Base-by-base conservation (phyloP, 495 filamentous ascomycete genomes). In the Xylaria longipes region DNA sequence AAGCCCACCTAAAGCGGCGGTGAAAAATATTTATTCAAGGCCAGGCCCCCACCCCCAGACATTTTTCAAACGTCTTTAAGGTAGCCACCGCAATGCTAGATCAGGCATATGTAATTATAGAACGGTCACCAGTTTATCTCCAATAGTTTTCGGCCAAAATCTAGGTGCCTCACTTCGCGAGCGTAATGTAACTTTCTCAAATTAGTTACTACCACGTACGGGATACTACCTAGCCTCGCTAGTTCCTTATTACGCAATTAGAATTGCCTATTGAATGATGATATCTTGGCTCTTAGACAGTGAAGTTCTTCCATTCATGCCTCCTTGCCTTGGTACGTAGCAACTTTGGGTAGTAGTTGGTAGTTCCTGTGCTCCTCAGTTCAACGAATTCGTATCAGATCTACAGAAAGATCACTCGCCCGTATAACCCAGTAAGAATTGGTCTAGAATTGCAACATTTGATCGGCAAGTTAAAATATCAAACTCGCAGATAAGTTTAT, bases 321-420 rank as follows among this genome's bases (percentile, higher is more conserved):
- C 15, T 29, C 37, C 12, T 43, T 14, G 37, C 20, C n/a, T 43
- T 43, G 37, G 37, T 43, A 11, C 37, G 37, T 43, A 25, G 14
- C 60, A 39, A 41, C 22, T 7, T 63, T 63, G 25, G 60, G 60
- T 63, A 7, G 35, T 25, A 63, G 7, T 63, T 37, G 60, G 37
- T 43, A 63, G 37, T 43, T 39, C 37, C 9, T 43, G 25, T 63
- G 37, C 9, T 63, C 35, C 60, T 60, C 57, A 35, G 33, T 37
- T 37, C 20, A 33, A 37, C 57, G 20, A 60, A 35, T n/a, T 12
- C 5, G 57, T 37, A n/a, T 60, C 17, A 17, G 52, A 56, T 56
- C 52, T 56, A 31, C 52, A 56, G 25, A 17, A 56, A 29, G 31
- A 17, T 25, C 27, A 31, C 27, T 29, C 14, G 0, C 31, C 3